phyloP scores from a whole-genome alignment of 495 filamentous ascomycete species.

The Neurospora sp. region DNA sequence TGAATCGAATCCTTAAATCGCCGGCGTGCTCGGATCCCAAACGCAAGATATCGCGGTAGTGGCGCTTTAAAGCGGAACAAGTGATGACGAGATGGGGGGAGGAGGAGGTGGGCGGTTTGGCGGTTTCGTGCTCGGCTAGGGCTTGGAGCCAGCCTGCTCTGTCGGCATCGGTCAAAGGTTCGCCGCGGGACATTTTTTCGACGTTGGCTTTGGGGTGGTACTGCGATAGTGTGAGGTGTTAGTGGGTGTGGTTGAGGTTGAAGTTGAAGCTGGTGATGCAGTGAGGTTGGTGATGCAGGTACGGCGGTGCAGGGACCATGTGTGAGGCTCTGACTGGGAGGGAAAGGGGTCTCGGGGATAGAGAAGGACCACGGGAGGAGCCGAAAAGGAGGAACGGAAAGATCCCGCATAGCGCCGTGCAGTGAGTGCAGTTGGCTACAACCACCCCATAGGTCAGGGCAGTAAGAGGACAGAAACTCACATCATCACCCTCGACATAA shows the following conservation, averaged over 20 bases:
- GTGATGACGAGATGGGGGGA: slow-evolving; percentile 13
- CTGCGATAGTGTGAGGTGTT: neutral
- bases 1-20: slow-evolving; percentile 9
- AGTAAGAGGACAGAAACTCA: slow-evolving; percentile 15
- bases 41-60: slow-evolving; percentile 17
- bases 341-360: neutral
- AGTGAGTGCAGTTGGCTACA: neutral
- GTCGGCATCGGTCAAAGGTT: slow-evolving; percentile 16
- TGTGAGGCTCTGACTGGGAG: neutral
- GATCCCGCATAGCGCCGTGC: neutral
- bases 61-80: slow-evolving; percentile 15
- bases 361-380: neutral
- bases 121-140: slow-evolving; percentile 10
- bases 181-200: slow-evolving; percentile 15
- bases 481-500: slow-evolving; percentile 41
- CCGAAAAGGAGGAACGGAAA: neutral
- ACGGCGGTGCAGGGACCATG: neutral
- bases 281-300: neutral
- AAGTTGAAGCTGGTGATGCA: neutral
- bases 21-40: neutral
- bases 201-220: slow-evolving; percentile 19
- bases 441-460: neutral
- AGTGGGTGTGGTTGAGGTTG: neutral
- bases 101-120: neutral
- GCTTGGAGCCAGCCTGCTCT: slow-evolving; percentile 18